Conservation (phyloP, 345 rosid genomes). For the Euclidium syriacum region DNA sequence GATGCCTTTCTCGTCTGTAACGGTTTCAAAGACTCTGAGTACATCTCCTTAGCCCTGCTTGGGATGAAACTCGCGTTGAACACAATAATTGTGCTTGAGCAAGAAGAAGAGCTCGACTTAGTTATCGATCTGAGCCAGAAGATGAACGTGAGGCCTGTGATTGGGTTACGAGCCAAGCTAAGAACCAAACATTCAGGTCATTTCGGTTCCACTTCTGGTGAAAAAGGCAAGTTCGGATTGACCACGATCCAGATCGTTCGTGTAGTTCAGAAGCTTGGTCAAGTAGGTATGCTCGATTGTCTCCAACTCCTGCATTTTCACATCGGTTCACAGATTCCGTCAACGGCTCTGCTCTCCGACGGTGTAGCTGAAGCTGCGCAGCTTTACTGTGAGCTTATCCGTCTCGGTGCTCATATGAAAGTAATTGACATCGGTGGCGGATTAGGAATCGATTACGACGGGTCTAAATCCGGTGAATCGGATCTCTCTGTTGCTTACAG, state of each 20-base stretch:
- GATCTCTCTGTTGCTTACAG: constrained; percentile 82
- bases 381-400: constrained; percentile 83
- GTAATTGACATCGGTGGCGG: constrained; percentile 89
- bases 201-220: constrained; percentile 98
- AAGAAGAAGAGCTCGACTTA: constrained; percentile 82
- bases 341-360: constrained; percentile 60
- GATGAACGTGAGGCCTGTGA: constrained; percentile 56
- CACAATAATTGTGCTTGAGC: constrained; percentile 84
- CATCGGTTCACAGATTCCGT: constrained; percentile 89
- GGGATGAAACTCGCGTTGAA: constrained; percentile 69
- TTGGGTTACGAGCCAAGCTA: constrained; percentile 81
- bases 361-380: constrained; percentile 84
- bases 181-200: constrained; percentile 91
- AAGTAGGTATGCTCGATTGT: constrained; percentile 72
- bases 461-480: constrained; percentile 75
- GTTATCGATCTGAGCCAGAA: constrained; percentile 62
- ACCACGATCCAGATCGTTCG: constrained; percentile 71
- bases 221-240: constrained; percentile 89
- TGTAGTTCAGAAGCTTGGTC: constrained; percentile 60
- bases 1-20: constrained; percentile 78
- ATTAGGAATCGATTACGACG: constrained; percentile 88
- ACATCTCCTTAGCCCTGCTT: constrained; percentile 64
- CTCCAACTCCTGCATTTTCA: constrained; percentile 86
- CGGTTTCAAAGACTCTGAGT: constrained; percentile 85
- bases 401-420: constrained; percentile 80